phyloP scores from a whole-genome alignment of 2,329 filamentous ascomycete genomes.

The Aphanocladium album region DNA sequence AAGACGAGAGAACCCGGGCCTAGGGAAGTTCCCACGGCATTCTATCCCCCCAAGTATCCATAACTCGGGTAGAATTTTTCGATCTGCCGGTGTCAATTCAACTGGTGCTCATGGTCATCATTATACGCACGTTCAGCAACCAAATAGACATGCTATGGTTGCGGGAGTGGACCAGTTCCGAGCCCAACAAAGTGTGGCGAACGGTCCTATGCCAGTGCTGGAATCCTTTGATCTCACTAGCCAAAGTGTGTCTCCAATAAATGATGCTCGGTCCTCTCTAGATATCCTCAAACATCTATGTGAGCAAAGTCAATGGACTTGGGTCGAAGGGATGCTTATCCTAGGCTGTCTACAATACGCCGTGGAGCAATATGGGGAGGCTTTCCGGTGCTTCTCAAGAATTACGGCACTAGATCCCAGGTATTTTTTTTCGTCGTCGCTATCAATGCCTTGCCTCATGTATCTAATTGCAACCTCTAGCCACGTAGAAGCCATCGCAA shows the following conservation, averaged over 20 bases:
- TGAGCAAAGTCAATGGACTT: slow-evolving; percentile 75
- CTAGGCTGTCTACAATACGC: slow-evolving; percentile 91
- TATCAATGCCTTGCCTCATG: not conserved
- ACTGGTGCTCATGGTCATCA: not conserved
- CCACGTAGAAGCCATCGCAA: slow-evolving; percentile 90
- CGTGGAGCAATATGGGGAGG: slow-evolving; percentile 75
- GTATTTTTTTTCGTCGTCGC: slow-evolving; percentile 30
- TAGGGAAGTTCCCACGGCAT: not conserved
- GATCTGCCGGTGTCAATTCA: not conserved
- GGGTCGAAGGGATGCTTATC: slow-evolving; percentile 89
- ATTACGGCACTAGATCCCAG: slow-evolving; percentile 51
- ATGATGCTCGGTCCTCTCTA: slow-evolving; percentile 60
- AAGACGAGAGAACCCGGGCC: not conserved
- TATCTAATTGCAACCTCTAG: slow-evolving; percentile 34
- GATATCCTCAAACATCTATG: slow-evolving; percentile 70
- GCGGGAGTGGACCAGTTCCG: slow-evolving; percentile 36
- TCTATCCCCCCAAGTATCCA: not conserved
- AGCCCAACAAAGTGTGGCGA: slow-evolving; percentile 16
- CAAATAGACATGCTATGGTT: not conserved
- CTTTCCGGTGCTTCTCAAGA: slow-evolving; percentile 68
- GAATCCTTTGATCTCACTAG: not conserved
- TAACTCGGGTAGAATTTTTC: not conserved
- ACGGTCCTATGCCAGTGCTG: not conserved
- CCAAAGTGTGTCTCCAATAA: slow-evolving; percentile 34
- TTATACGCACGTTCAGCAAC: not conserved